Evolutionary conservation across 768 basidiomycete genomes (phyloP).

Genomic region (Macrolepiota fuliginosa): DNA sequence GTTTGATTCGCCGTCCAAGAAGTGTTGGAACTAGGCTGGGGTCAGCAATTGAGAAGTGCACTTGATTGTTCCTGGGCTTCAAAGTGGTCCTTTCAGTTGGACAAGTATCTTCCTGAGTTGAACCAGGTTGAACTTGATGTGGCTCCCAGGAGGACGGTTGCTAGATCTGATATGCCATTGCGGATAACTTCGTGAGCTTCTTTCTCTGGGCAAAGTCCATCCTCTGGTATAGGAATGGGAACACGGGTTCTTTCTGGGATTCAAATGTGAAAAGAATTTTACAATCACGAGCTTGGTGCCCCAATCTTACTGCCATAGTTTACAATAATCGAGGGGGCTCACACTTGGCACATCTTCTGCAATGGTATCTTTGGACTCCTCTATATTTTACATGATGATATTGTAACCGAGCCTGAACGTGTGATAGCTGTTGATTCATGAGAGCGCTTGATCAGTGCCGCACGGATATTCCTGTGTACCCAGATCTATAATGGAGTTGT

Average conservation of each 20-base stretch:
- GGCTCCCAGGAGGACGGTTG: neutral
- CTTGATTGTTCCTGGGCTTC: neutral
- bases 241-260: neutral
- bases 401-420: slow-evolving; percentile 10
- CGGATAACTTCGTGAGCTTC: slow-evolving; percentile 7
- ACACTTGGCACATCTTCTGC: slow-evolving; percentile 2
- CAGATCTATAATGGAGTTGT: slow-evolving; percentile 8
- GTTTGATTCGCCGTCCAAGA: slow-evolving; percentile 9
- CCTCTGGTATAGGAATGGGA: slow-evolving; percentile 9
- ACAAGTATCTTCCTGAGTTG: neutral
- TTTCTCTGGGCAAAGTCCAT: slow-evolving; percentile 10
- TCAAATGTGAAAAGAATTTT: neutral
- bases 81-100: slow-evolving; percentile 3
- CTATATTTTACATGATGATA: neutral
- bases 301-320: slow-evolving; percentile 7
- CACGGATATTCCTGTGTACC: neutral
- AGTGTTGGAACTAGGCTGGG: neutral
- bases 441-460: neutral
- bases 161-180: neutral
- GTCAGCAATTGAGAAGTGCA: neutral
- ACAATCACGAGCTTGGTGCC: neutral
- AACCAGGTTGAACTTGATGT: slow-evolving; percentile 1
- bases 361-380: neutral
- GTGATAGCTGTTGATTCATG: neutral
- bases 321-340: neutral